A percentile compares a stretch with the other conserved stretches of the same genome.
Evolutionary conservation across 371 early-diverging fungal genomes (phyloP).

Genomic region (Mortierella sp.): DNA sequence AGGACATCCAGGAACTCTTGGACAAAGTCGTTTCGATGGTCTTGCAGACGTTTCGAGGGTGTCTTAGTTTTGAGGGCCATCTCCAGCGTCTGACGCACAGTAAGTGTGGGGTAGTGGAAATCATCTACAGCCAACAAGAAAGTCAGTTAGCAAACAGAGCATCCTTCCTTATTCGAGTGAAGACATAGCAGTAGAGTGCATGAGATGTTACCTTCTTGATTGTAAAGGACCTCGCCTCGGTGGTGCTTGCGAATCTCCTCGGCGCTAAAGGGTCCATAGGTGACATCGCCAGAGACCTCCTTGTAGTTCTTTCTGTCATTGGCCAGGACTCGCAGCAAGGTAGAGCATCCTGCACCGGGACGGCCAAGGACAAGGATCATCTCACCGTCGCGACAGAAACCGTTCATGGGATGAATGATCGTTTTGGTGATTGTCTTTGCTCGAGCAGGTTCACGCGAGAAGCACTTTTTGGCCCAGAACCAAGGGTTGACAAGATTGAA

Average conservation of each 20-base stretch:
- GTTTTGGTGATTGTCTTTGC: slow-evolving; percentile 30
- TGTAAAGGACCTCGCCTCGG: slow-evolving; percentile 72
- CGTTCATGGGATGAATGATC: slow-evolving; percentile 65
- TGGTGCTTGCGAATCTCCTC: slow-evolving; percentile 62
- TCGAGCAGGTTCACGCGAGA: slow-evolving; percentile 31
- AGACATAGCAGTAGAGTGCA: not conserved
- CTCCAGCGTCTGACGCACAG: slow-evolving; percentile 72
- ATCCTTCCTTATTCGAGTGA: too few species aligned
- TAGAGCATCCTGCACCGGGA: slow-evolving; percentile 78
- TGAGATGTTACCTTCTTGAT: slow-evolving; percentile 60
- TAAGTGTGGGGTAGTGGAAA: slow-evolving; percentile 73
- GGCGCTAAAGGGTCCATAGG: slow-evolving; percentile 69
- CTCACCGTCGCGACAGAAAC: slow-evolving; percentile 73
- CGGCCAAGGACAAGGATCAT: slow-evolving; percentile 79
- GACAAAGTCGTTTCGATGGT: slow-evolving; percentile 57
- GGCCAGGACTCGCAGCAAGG: slow-evolving; percentile 70
- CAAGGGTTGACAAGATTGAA: slow-evolving; percentile 40
- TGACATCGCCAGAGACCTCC: slow-evolving; percentile 61
- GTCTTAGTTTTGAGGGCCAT: slow-evolving; percentile 75
- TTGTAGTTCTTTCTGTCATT: slow-evolving; percentile 70
- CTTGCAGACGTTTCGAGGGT: slow-evolving; percentile 62
- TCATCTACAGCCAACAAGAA: too few species aligned
- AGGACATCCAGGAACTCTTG: slow-evolving; percentile 61
- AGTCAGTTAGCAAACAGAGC: not conserved
- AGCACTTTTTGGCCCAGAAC: slow-evolving; percentile 40